Base-by-base conservation (phyloP, 805 yeast genomes). In the Candida boidinii region DNA sequence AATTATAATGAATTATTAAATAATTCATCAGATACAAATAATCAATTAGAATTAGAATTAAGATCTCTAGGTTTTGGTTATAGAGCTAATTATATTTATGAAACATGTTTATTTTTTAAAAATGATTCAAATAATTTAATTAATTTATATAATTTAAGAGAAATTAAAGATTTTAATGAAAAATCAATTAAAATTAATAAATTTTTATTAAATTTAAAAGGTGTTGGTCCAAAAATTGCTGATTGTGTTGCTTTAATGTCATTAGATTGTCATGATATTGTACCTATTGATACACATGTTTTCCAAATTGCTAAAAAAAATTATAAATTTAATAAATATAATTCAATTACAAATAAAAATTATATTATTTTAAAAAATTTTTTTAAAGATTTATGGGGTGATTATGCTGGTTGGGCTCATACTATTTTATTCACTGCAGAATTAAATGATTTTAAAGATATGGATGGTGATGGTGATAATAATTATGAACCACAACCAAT, bases 331-430 rank as follows among this genome's bases (percentile, higher is more conserved):
- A 70, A 62, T 39, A 38, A 48, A 3, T 39, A 34, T 14, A 28
- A 28, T 5, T 24, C 19, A 7, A 54, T 80, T 54, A 74, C 64
- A 38, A 66, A 66, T 31, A 65, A 58, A 19, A 54, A 68, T 5
- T 79, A 80, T 49, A 68, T 61, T 25, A 62, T 66, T 16, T 79
- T 86, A 6, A 65, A 86, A 28, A 47, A 50, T 7, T 72, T 68
- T 50, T 78, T 90, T 51, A 64, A 68, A 28, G 64, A 66, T 0
- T 58, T 77, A 28, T 92, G 96, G 90, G 96, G 96, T 0, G 72
- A 71, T 2, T 82, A 81, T 51, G 96, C 98, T 2, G 98, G 98
- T 1, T 92, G 98, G 98, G 97, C 97, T 0, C 98, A 90, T 49
- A 81, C 90, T n/a, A 86, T 90, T 9, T 63, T 88, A 36, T 88